Conservation (phyloP, 2,329 filamentous ascomycete genomes). For the Aspergillus spinulosporus region DNA sequence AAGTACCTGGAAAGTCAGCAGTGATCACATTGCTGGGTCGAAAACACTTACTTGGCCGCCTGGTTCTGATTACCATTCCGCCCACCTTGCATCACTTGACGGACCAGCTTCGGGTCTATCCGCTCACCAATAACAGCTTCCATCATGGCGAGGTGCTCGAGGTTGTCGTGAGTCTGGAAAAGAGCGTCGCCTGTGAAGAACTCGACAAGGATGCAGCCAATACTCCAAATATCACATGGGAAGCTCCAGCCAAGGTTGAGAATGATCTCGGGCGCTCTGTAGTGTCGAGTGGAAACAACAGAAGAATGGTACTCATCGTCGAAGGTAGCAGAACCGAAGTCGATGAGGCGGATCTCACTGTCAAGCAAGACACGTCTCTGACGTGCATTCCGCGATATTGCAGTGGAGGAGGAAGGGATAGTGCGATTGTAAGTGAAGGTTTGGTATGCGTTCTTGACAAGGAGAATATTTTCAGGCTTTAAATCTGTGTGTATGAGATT, state of each 20-base stretch:
- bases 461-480: constrained; percentile 68
- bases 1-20: constrained; percentile 54
- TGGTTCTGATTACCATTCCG: constrained; percentile 53
- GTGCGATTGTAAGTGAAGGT: constrained; percentile 69
- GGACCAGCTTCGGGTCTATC: constrained; percentile 57
- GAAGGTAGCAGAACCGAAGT: constrained; percentile 68
- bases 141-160: constrained; percentile 70
- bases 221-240: constrained; percentile 69
- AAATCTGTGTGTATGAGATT: constrained; percentile 91
- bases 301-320: constrained; percentile 69
- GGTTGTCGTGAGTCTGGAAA: constrained; percentile 68
- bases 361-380: constrained; percentile 64
- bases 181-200: constrained; percentile 69
- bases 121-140: constrained; percentile 60
- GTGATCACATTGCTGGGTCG: constrained; percentile 16
- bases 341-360: constrained; percentile 66
- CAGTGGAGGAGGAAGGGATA: constrained; percentile 64
- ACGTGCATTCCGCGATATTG: constrained; percentile 57
- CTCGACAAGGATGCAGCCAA: constrained; percentile 67
- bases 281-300: constrained; percentile 66
- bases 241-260: constrained; percentile 68
- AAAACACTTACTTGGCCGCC: constrained; percentile 54
- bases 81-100: constrained; percentile 52
- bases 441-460: constrained; percentile 65
- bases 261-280: constrained; percentile 67